Evolutionary conservation across 1,139 yeast species (phyloP).

Genomic region (Yamadazyma mexicana): DNA sequence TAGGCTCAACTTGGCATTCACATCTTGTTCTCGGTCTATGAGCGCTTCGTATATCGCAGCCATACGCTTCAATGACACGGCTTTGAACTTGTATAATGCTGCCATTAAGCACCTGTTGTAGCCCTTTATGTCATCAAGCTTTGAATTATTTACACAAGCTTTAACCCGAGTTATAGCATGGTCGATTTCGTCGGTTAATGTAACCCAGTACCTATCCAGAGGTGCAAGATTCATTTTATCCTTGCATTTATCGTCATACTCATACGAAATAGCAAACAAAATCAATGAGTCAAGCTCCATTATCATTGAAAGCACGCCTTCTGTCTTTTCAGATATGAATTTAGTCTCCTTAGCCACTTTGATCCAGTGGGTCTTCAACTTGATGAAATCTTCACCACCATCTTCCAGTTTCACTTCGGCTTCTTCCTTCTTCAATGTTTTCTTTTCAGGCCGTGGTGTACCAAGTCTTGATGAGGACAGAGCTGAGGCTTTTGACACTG

Average conservation of each 20-base stretch:
- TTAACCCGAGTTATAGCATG: slow-evolving; percentile 24
- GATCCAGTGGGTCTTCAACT: slow-evolving; percentile 30
- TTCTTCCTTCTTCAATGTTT: slow-evolving; percentile 4
- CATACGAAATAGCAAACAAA: slow-evolving; percentile 30
- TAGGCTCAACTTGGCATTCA: slow-evolving; percentile 26
- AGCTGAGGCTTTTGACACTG: no score
- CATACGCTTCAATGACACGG: slow-evolving; percentile 28
- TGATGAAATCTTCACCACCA: slow-evolving; percentile 7
- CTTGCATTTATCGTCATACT: slow-evolving; percentile 36
- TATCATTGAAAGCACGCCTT: slow-evolving; percentile 23
- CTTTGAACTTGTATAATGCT: slow-evolving; percentile 25
- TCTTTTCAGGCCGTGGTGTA: slow-evolving; percentile 1
- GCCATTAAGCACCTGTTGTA: slow-evolving; percentile 30
- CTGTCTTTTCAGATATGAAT: slow-evolving; percentile 23
- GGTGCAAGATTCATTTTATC: slow-evolving; percentile 24
- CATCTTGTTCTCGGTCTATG: slow-evolving; percentile 17
- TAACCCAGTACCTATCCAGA: slow-evolving; percentile 38
- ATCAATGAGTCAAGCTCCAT: slow-evolving; percentile 35
- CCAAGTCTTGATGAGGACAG: no score
- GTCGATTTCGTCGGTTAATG: slow-evolving; percentile 27
- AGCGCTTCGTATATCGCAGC: slow-evolving; percentile 27
- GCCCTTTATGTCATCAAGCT: slow-evolving; percentile 21
- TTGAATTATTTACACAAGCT: slow-evolving; percentile 14
- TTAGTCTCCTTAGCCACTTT: slow-evolving; percentile 29
- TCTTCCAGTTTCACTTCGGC: not conserved